phyloP scores from a whole-genome alignment of 768 basidiomycete genomes.

The Mycena amicta region DNA sequence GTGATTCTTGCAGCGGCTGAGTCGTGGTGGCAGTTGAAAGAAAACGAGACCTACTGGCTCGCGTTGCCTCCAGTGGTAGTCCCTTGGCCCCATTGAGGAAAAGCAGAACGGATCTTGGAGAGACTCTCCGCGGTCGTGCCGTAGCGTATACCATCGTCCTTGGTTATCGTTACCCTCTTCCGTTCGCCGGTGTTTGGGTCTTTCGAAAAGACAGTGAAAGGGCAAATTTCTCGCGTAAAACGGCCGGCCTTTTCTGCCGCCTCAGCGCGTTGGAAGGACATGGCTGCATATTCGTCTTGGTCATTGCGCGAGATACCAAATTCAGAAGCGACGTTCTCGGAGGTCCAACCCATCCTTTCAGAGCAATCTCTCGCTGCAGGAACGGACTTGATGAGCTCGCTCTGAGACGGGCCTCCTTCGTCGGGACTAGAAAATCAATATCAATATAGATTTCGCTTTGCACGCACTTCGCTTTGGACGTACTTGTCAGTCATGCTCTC shows the following conservation, averaged over 20 bases:
- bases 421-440: slow-evolving; percentile 53
- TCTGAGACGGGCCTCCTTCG: slow-evolving; percentile 58
- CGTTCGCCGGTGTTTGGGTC: slow-evolving; percentile 57
- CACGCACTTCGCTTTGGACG: slow-evolving; percentile 24
- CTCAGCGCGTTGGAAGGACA: slow-evolving; percentile 80
- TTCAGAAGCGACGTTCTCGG: slow-evolving; percentile 81
- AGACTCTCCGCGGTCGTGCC: slow-evolving; percentile 72
- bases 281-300: slow-evolving; percentile 75
- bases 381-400: slow-evolving; percentile 61
- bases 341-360: slow-evolving; percentile 88
- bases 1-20: slow-evolving; percentile 44
- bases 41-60: slow-evolving; percentile 48
- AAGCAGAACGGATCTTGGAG: slow-evolving; percentile 68
- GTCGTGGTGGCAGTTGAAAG: neutral
- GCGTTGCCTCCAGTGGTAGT: slow-evolving; percentile 87
- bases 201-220: slow-evolving; percentile 67
- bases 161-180: slow-evolving; percentile 53
- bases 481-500: slow-evolving; percentile 86
- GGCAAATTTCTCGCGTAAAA: slow-evolving; percentile 73
- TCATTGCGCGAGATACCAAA: slow-evolving; percentile 72
- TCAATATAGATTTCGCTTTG: neutral
- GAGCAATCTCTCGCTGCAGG: slow-evolving; percentile 60
- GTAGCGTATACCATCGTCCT: slow-evolving; percentile 79
- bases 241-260: slow-evolving; percentile 66
- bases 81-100: slow-evolving; percentile 78